Evolutionary conservation across 805 yeast species (phyloP), one percentile per base, ranked within the genome.

Genomic region (Myxozyma monticola): DNA sequence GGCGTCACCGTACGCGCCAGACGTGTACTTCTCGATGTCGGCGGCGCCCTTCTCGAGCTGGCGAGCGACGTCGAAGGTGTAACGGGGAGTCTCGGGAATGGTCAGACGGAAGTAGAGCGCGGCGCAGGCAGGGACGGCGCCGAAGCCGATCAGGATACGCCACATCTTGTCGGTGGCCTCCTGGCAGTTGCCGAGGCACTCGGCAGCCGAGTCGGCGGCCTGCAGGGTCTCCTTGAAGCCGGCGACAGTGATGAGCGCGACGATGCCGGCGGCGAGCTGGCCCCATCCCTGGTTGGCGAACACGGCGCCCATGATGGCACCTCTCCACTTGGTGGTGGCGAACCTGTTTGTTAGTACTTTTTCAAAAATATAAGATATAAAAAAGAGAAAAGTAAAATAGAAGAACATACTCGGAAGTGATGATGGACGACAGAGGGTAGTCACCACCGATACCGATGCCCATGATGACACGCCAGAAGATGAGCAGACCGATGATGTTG

Each of bases 371-470:
- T 17, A 44, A 25, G 21, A 29, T n/a, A 4, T 28, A 22, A 30
- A 6, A 36, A n/a, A 14, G n/a, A 17, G n/a, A 20, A 25, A 18
- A 29, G n/a, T 14, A 8, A 34, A 42, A 14, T 18, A 42, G 33
- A 37, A 26, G 15, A n/a, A 48, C 49, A 37, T 31, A 45, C 75
- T 88, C 96, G 51, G 96, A 84, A 8, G 96, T 84, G 60, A 88
- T 88, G 68, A 88, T 84, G n/a, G 96, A 87, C 15, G 96, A 87
- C 64, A 89, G 77, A 61, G 96, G 96, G 70, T 88, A 88, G 74
- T 88, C 96, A 78, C 96, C 96, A 75, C 96, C 96, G 62, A 88
- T 89, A 81, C 96, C 96, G 63, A 89, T 84, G 77, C 96, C 96
- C 88, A 83, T 84, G 57, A 88, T 65, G 60, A 88, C 83, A 80